phyloP scores from a whole-genome alignment of 495 filamentous ascomycete genomes.

The Podospora didyma region DNA sequence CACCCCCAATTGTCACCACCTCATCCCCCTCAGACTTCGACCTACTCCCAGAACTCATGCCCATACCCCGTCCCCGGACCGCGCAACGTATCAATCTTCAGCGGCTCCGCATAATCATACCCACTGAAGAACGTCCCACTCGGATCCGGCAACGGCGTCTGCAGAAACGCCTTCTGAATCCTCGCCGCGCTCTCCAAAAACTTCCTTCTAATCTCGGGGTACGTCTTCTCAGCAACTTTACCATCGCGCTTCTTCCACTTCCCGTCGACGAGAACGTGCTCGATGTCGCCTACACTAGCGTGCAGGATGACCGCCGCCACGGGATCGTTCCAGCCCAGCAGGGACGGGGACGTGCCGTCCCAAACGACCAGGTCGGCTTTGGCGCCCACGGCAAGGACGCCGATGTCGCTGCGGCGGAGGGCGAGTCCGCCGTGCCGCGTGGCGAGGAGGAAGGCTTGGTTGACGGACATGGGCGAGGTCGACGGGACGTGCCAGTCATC shows the following conservation, averaged over 20 bases:
- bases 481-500: constrained; percentile 33
- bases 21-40: too few species aligned
- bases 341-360: constrained; percentile 37
- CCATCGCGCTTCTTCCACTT: constrained; percentile 36
- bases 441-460: constrained; percentile 48
- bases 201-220: constrained; percentile 20
- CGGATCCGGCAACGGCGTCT: constrained; percentile 5
- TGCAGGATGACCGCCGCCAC: constrained; percentile 51
- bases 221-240: constrained; percentile 27
- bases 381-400: constrained; percentile 40
- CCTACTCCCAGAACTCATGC: not conserved
- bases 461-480: constrained; percentile 39
- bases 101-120: not conserved
- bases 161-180: constrained; percentile 15
- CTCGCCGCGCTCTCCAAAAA: constrained; percentile 30
- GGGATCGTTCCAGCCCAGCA: constrained; percentile 49
- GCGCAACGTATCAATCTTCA: constrained; percentile 8
- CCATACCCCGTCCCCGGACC: constrained; percentile 16
- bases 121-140: not conserved
- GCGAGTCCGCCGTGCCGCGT: constrained; percentile 45
- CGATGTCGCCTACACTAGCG: constrained; percentile 43
- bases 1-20: too few species aligned
- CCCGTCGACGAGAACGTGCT: constrained; percentile 46
- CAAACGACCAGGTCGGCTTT: constrained; percentile 51
- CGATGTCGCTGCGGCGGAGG: constrained; percentile 42